phyloP scores from a whole-genome alignment of 2,329 filamentous ascomycete genomes.

The Hypoxylon sp. region DNA sequence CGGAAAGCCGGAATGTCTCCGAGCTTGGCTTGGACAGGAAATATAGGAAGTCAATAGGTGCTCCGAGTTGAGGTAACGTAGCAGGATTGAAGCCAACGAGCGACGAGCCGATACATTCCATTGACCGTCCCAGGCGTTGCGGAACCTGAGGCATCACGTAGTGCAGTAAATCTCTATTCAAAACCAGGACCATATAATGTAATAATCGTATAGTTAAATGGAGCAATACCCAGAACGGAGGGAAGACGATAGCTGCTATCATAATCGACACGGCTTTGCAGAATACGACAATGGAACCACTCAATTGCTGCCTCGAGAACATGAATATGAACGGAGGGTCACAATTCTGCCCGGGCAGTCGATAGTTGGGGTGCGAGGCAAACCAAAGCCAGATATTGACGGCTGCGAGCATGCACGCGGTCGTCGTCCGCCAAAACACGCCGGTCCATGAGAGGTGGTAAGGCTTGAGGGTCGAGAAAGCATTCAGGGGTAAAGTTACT shows the following conservation, averaged over 20 bases:
- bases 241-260: constrained; percentile 8
- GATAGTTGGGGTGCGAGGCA: constrained; percentile 19
- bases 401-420: constrained; percentile 5
- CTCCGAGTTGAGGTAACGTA: neutral
- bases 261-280: constrained; percentile 21
- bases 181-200: neutral
- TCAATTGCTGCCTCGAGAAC: constrained; percentile 25
- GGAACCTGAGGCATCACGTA: neutral
- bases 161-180: constrained; percentile 19
- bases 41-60: constrained; percentile 7
- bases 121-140: neutral
- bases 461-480: constrained; percentile 17
- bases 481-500: constrained; percentile 5
- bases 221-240: constrained; percentile 12
- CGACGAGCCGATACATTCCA: constrained; percentile 15
- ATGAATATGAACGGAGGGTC: constrained; percentile 26
- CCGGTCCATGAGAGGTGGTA: constrained; percentile 24
- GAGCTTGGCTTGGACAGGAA: constrained; percentile 15
- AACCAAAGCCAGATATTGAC: constrained; percentile 31
- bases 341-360: constrained; percentile 11
- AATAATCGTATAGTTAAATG: constrained; percentile 1
- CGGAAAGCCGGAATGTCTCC: constrained; percentile 19
- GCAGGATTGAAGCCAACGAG: neutral
- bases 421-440: constrained; percentile 17
- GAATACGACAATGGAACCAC: constrained; percentile 19